Evolutionary conservation across 2,329 filamentous ascomycete species (phyloP).

Genomic region (Aspergillus cejpii): DNA sequence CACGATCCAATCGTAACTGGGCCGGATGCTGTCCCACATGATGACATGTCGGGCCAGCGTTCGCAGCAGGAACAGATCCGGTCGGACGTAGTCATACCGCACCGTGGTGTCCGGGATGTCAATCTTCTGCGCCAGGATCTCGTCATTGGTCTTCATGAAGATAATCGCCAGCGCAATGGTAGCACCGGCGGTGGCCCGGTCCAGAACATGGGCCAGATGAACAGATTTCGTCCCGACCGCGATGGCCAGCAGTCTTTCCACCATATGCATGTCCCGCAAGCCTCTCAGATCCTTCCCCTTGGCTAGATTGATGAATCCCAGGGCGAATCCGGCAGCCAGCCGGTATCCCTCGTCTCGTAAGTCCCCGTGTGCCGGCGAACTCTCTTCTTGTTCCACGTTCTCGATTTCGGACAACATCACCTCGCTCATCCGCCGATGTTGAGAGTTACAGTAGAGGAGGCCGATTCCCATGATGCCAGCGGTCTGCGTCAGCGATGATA

Average conservation of each 20-base stretch:
- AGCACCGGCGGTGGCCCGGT: slow-evolving; percentile 87
- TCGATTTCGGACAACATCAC: slow-evolving; percentile 98
- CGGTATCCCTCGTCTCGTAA: slow-evolving; percentile 94
- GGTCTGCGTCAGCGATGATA: slow-evolving; percentile 88
- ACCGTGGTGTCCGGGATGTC: slow-evolving; percentile 84
- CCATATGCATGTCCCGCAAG: slow-evolving; percentile 86
- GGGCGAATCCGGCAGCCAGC: slow-evolving; percentile 82
- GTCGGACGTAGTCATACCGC: slow-evolving; percentile 92
- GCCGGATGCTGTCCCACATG: slow-evolving; percentile 78
- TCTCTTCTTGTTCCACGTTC: slow-evolving; percentile 73
- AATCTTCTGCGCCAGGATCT: slow-evolving; percentile 78
- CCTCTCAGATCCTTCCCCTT: slow-evolving; percentile 83
- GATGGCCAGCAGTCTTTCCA: slow-evolving; percentile 77
- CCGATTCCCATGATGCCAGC: slow-evolving; percentile 97
- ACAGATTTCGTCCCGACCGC: slow-evolving; percentile 87
- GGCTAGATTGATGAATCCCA: slow-evolving; percentile 90
- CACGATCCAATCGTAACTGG: slow-evolving; percentile 67
- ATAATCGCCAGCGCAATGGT: slow-evolving; percentile 85
- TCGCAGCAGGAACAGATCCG: slow-evolving; percentile 83
- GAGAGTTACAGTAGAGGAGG: slow-evolving; percentile 85
- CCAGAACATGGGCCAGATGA: slow-evolving; percentile 83
- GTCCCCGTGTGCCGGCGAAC: slow-evolving; percentile 60
- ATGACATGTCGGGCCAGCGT: slow-evolving; percentile 87
- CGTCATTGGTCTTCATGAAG: slow-evolving; percentile 94
- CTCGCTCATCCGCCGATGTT: slow-evolving; percentile 97